Conservation (phyloP, 2,329 filamentous ascomycete species). For the Drechslerella coelobrocha region DNA sequence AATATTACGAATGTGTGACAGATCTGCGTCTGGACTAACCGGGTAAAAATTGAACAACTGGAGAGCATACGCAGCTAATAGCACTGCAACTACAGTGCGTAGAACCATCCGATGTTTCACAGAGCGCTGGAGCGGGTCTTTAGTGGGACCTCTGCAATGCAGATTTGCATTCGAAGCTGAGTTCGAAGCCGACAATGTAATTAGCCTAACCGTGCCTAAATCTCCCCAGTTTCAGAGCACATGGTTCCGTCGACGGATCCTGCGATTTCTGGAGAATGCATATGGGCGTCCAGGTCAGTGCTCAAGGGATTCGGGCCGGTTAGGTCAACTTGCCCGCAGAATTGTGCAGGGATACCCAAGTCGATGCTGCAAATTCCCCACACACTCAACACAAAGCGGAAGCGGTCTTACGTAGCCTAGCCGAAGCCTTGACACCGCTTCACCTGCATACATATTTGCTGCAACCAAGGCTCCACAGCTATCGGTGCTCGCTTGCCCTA, state of each 20-base stretch:
- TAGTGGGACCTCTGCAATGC: no score
- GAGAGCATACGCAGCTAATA: no score
- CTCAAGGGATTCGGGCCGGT: slow-evolving; percentile 46
- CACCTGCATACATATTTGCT: background rate
- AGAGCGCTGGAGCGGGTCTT: no score
- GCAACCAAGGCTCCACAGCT: slow-evolving; percentile 35
- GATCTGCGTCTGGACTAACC: no score
- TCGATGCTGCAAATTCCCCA: slow-evolving; percentile 32
- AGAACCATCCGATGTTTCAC: no score
- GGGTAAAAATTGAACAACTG: no score
- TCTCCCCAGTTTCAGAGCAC: slow-evolving; percentile 42
- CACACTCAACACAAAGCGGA: slow-evolving; percentile 40
- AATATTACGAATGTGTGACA: no score
- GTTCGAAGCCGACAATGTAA: background rate
- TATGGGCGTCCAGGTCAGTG: slow-evolving; percentile 26
- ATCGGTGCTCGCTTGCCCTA: slow-evolving; percentile 20
- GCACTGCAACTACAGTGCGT: no score
- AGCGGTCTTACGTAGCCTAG: slow-evolving; percentile 10
- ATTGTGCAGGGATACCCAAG: slow-evolving; percentile 29
- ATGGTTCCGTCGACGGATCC: slow-evolving; percentile 25
- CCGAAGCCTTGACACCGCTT: slow-evolving; percentile 12
- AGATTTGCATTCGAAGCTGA: no score
- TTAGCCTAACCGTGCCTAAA: slow-evolving; percentile 51
- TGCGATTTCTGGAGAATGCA: slow-evolving; percentile 29
- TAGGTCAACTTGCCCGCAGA: slow-evolving; percentile 23